Percentiles rank a stretch among this genome's conserved stretches.
These are phyloP conservation scores for Venturiaceae sp. DNA, from an alignment of 2,329 filamentous ascomycete genomes.

Conservation along the genomic window DNA sequence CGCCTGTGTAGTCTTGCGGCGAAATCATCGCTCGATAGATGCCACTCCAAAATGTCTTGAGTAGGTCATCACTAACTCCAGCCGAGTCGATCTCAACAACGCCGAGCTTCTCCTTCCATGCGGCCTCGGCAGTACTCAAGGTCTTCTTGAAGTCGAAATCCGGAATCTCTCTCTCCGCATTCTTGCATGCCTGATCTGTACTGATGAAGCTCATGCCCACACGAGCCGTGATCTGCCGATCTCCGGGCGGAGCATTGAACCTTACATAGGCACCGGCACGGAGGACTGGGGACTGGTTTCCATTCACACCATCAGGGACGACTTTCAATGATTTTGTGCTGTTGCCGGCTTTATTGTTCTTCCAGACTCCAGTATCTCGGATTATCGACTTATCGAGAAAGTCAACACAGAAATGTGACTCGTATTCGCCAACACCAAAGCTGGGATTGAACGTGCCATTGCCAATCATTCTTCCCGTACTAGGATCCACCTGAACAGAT, in stretches of 20 bases:
- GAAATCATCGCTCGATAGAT: slow-evolving; percentile 35
- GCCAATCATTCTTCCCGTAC: slow-evolving; percentile 46
- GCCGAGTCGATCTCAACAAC: slow-evolving; percentile 26
- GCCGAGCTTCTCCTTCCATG: slow-evolving; percentile 30
- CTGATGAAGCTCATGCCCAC: slow-evolving; percentile 65
- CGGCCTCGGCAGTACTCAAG: slow-evolving; percentile 28
- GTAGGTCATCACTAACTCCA: slow-evolving; percentile 22
- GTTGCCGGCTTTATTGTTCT: slow-evolving; percentile 30
- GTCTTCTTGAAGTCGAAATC: slow-evolving; percentile 52
- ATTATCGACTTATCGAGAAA: slow-evolving; percentile 41
- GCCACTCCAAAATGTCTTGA: slow-evolving; percentile 33
- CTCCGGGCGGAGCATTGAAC: slow-evolving; percentile 14
- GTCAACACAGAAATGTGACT: slow-evolving; percentile 51
- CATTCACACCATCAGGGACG: background rate
- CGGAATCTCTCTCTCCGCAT: slow-evolving; percentile 61
- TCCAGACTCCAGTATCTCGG: slow-evolving; percentile 49
- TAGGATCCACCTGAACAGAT: slow-evolving; percentile 41
- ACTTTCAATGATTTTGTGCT: background rate
- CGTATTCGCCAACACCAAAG: slow-evolving; percentile 51
- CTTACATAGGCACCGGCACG: slow-evolving; percentile 29
- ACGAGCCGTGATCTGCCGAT: slow-evolving; percentile 23
- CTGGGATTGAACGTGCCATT: slow-evolving; percentile 50
- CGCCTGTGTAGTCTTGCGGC: slow-evolving; percentile 37
- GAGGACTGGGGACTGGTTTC: slow-evolving; percentile 23
- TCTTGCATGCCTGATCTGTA: slow-evolving; percentile 53